phyloP scores from a whole-genome alignment of 2,329 filamentous ascomycete species.

The Rutstroemia sp. region DNA sequence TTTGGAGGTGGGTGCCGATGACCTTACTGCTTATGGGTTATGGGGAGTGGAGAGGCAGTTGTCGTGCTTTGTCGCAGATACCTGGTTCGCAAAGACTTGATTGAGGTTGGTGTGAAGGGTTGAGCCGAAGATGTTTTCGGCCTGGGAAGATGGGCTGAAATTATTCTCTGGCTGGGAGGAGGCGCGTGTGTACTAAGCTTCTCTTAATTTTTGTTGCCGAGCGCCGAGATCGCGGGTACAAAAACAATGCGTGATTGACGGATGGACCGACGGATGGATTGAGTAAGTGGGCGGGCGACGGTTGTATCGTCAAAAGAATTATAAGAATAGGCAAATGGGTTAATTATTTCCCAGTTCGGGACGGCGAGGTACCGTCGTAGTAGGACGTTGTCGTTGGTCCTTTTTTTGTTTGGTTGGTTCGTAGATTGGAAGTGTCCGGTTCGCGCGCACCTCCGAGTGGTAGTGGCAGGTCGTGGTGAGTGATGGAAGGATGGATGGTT shows the following conservation, averaged over 20 bases:
- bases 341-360: too few relatives aligned
- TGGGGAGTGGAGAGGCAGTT: constrained; percentile 27
- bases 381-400: too few relatives aligned
- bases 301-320: too few relatives aligned
- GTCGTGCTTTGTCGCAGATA: constrained; percentile 29
- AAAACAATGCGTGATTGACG: background rate
- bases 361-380: too few relatives aligned
- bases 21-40: constrained; percentile 29
- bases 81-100: constrained; percentile 29
- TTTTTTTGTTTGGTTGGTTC: too few relatives aligned
- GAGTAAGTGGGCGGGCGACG: too few relatives aligned
- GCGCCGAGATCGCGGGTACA: background rate
- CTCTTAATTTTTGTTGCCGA: background rate
- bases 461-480: too few relatives aligned
- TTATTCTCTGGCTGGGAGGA: background rate
- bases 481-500: too few relatives aligned
- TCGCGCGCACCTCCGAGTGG: too few relatives aligned
- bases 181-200: background rate
- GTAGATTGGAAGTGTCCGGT: too few relatives aligned
- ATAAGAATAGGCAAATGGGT: too few relatives aligned
- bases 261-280: background rate
- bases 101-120: constrained; percentile 28
- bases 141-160: constrained; percentile 7
- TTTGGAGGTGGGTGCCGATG: constrained; percentile 30
- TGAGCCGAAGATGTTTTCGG: constrained; percentile 17